Evolutionary conservation across 306 rosid genomes (phyloP).

Genomic region (Macrotyloma uniflorum): DNA sequence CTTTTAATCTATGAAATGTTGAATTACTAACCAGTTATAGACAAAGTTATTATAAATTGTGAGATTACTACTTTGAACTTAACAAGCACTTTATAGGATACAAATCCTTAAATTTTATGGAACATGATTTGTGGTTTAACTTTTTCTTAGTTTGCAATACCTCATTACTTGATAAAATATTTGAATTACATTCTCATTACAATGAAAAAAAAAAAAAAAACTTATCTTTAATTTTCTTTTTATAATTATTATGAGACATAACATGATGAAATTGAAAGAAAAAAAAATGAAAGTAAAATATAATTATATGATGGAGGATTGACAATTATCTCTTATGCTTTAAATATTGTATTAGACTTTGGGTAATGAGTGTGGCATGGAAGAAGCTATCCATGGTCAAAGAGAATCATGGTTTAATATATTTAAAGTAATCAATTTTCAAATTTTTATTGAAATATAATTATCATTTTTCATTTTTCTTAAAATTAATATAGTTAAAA

Average conservation of each 20-base stretch:
- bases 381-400: too few relatives aligned
- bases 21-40: constrained; percentile 1
- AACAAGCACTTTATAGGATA: constrained; percentile 12
- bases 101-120: constrained; percentile 16
- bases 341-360: constrained; percentile 58
- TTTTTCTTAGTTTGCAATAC: too few relatives aligned
- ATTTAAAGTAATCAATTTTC: too few relatives aligned
- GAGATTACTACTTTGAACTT: constrained; percentile 16
- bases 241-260: constrained; percentile 2
- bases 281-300: constrained; percentile 35
- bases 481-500: too few relatives aligned
- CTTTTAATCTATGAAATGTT: constrained; percentile 6
- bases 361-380: constrained; percentile 80
- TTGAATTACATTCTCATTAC: too few relatives aligned
- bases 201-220: constrained; percentile 14
- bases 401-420: too few relatives aligned
- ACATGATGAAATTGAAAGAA: background rate
- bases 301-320: constrained; percentile 97
- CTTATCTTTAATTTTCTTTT: background rate
- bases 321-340: constrained; percentile 84
- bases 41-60: background rate
- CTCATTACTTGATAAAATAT: too few relatives aligned
- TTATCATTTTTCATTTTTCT: too few relatives aligned
- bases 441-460: too few relatives aligned
- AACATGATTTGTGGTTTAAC: constrained; percentile 10